phyloP scores from a whole-genome alignment of 371 early-diverging fungal genomes.

The Thermomucor indicae-seudaticae region DNA sequence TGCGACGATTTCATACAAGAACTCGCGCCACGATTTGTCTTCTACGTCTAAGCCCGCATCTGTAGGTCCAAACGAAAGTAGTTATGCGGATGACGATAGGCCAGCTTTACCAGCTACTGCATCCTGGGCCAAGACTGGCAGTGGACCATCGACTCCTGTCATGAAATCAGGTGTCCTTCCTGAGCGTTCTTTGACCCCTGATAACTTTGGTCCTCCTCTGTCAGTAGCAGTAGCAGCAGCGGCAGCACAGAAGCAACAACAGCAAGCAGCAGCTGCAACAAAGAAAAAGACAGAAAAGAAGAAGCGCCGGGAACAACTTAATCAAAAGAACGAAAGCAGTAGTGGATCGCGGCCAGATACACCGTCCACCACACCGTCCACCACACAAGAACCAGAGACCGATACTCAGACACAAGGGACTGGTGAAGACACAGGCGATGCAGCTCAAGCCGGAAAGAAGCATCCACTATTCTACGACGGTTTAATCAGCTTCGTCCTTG shows the following conservation, averaged over 20 bases:
- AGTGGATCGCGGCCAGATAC: constrained; percentile 13
- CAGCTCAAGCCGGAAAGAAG: neutral
- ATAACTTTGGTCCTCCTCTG: constrained; percentile 49
- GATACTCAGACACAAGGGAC: too few relatives aligned
- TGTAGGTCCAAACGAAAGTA: neutral
- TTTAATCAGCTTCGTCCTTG: constrained; percentile 36
- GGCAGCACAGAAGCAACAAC: constrained; percentile 38
- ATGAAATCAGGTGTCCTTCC: constrained; percentile 27
- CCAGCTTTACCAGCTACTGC: constrained; percentile 63
- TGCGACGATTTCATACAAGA: constrained; percentile 22
- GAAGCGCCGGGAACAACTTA: constrained; percentile 27
- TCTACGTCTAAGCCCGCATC: constrained; percentile 4
- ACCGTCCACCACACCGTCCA: constrained; percentile 5
- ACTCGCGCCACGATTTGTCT: constrained; percentile 7
- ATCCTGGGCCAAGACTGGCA: constrained; percentile 56
- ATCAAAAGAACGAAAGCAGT: constrained; percentile 20
- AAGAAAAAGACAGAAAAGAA: constrained; percentile 43
- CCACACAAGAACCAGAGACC: neutral
- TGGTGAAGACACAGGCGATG: neutral
- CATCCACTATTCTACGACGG: constrained; percentile 10
- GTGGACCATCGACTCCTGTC: constrained; percentile 48
- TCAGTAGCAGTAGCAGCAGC: constrained; percentile 53
- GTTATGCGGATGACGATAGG: constrained; percentile 27
- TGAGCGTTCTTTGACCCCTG: constrained; percentile 33
- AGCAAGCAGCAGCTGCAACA: constrained; percentile 23